Base-by-base conservation (phyloP, 2,329 filamentous ascomycete species). In the Cordyceps cateniannulata region DNA sequence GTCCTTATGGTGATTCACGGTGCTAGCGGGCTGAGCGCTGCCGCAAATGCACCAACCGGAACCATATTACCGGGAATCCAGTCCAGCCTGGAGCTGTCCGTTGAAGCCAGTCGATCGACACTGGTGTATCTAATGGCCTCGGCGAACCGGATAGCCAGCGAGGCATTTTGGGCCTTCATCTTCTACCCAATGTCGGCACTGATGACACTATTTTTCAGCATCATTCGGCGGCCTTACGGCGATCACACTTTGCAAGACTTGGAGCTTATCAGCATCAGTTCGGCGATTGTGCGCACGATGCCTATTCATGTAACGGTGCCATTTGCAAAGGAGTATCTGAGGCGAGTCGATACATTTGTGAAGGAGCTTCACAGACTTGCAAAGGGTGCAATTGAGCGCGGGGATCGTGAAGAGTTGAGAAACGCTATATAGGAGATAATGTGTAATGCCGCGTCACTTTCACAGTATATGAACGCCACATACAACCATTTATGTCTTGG, bases 131-230 rank as follows among this genome's bases (percentile, higher is more conserved):
- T 84, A 3, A 69, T 74, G 25, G 72, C 73, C 0, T 75, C 78
- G 0, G 73, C 76, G 2, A 69, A 76, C 49, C 72, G 73, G 0
- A 66, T 84, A 1, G 71, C 75, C 0, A 72, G 75, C 1, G 77
- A 80, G 48, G 74, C 77, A 12, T 83, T 84, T 63, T 82, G 79
- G 79, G 69, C 77, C n/a, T 68, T 84, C 3, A 72, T 83, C 2
- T 85, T 83, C 65, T 85, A 85, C 59, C 82, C 82, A 1, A 77
- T 82, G 59, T 78, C 80, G 0, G 82, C 82, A 1, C 71, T 83
- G 16, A 71, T 84, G 58, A 76, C 75, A 1, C 72, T 85, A 0
- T 85, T 85, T 65, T 82, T 79, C 70, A 82, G 80, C 62, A 76
- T 85, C 32, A 69, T 85, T 0, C 70, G 75, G 24, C 73, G 80